Percentiles rank a stretch among this genome's conserved stretches.
Conservation (phyloP, 768 basidiomycete species). For the Sistotremastrum niveocremeum region DNA sequence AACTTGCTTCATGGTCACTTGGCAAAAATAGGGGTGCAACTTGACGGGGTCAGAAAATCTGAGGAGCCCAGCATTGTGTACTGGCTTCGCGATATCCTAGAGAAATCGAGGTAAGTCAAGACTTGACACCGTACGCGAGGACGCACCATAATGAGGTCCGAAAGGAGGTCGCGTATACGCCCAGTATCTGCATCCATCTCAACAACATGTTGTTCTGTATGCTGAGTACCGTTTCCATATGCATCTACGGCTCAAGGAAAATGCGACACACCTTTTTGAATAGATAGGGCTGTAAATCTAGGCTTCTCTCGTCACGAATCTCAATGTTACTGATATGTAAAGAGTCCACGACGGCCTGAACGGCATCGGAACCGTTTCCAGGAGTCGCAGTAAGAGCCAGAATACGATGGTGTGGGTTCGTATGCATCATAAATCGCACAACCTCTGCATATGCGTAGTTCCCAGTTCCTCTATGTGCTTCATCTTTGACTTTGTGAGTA, state of each 20-base stretch:
- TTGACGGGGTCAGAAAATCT: conserved; percentile 41
- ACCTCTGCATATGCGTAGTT: conserved; percentile 87
- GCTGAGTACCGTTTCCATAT: conserved; percentile 24
- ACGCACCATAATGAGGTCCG: conserved; percentile 60
- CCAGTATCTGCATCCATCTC: conserved; percentile 54
- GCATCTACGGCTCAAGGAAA: background rate
- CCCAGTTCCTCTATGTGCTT: conserved; percentile 90
- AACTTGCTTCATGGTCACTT: conserved; percentile 27
- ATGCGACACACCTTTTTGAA: conserved; percentile 57
- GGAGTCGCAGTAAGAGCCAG: conserved; percentile 95
- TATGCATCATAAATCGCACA: conserved; percentile 81
- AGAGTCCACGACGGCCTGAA: conserved; percentile 83
- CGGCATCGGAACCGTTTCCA: conserved; percentile 70
- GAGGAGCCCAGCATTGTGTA: conserved; percentile 26
- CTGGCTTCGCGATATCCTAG: conserved; percentile 17
- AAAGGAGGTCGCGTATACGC: conserved; percentile 53
- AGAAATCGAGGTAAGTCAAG: background rate
- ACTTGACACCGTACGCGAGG: conserved; percentile 1
- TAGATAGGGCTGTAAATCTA: conserved; percentile 77
- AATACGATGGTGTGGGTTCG: conserved; percentile 86
- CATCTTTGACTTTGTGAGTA: conserved; percentile 41
- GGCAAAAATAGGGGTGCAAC: conserved; percentile 54
- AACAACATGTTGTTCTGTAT: conserved; percentile 66
- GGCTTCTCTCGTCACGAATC: conserved; percentile 79
- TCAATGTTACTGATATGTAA: conserved; percentile 93